Evolutionary conservation across 1,284 basidiomycete genomes (phyloP).

Genomic region (Termitomyces sp.): DNA sequence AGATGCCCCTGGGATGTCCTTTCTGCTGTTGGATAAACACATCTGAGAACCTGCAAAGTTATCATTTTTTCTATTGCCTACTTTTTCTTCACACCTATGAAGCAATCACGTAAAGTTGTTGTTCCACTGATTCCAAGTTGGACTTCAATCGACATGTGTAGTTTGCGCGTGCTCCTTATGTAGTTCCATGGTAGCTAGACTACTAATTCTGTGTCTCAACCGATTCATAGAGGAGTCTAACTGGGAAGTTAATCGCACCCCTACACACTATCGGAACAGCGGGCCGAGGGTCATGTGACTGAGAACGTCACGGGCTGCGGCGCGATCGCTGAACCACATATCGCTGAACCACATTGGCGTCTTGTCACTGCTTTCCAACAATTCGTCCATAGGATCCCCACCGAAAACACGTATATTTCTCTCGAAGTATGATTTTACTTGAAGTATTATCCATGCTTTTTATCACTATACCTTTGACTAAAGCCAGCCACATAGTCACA

Average conservation of each 20-base stretch:
- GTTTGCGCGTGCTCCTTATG: neutral
- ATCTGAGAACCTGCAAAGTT: neutral
- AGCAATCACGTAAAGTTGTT: neutral
- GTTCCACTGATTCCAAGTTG: too few relatives aligned
- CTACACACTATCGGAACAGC: neutral
- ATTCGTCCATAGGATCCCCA: neutral
- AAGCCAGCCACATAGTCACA: constrained; percentile 53
- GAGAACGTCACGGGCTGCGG: neutral
- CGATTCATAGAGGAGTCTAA: neutral
- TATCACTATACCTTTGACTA: neutral
- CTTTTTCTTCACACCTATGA: neutral
- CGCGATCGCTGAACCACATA: neutral
- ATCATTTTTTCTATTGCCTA: neutral
- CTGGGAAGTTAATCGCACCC: neutral
- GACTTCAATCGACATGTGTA: too few relatives aligned
- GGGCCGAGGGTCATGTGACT: constrained; percentile 1
- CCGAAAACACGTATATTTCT: neutral
- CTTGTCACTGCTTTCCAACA: neutral
- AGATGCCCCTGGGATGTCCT: neutral
- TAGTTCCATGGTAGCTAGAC: neutral
- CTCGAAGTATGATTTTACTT: constrained; percentile 36
- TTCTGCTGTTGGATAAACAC: neutral
- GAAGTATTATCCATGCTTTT: constrained; percentile 26
- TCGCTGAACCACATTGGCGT: neutral
- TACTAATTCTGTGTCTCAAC: too few relatives aligned